These are phyloP conservation scores for Thelonectria blattea DNA, from an alignment of 2,329 filamentous ascomycete species.

Conservation along the genomic window DNA sequence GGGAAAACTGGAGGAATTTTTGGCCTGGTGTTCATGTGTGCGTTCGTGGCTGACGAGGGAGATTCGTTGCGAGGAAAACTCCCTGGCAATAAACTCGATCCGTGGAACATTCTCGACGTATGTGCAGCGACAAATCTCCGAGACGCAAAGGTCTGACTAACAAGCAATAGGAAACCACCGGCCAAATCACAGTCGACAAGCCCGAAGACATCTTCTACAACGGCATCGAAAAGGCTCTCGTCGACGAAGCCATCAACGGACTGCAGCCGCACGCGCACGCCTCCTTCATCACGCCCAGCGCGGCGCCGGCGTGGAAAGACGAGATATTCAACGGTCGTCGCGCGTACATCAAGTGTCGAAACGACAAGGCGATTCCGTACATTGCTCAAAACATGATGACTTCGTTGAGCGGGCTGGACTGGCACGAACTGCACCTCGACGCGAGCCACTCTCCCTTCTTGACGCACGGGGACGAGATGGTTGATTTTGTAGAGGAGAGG, in stretches of 20 bases:
- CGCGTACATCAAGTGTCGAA: constrained; percentile 19
- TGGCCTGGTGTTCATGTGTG: constrained; percentile 23
- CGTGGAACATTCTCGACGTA: constrained; percentile 9
- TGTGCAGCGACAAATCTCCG: too few relatives aligned
- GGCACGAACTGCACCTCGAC: constrained; percentile 16
- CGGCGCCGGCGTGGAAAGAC: constrained; percentile 18
- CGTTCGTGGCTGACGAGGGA: constrained; percentile 16
- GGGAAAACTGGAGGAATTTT: constrained; percentile 19
- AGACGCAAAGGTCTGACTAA: not conserved
- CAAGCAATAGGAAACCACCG: not conserved
- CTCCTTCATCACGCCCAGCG: constrained; percentile 6
- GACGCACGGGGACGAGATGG: constrained; percentile 3
- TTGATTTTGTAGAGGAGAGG: constrained; percentile 12
- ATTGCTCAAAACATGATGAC: constrained; percentile 15
- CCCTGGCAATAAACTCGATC: constrained; percentile 1
- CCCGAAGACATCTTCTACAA: constrained; percentile 54
- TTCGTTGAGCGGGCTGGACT: constrained; percentile 1
- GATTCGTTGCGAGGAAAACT: constrained; percentile 9
- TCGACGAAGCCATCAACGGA: not conserved
- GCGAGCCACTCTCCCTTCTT: constrained; percentile 23
- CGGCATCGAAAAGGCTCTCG: not conserved
- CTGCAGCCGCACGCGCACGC: constrained; percentile 11
- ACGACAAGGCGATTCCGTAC: constrained; percentile 12
- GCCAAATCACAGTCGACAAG: not conserved
- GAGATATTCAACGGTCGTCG: constrained; percentile 17